phyloP scores from a whole-genome alignment of 495 filamentous ascomycete species.

The Penicillium nucicola region DNA sequence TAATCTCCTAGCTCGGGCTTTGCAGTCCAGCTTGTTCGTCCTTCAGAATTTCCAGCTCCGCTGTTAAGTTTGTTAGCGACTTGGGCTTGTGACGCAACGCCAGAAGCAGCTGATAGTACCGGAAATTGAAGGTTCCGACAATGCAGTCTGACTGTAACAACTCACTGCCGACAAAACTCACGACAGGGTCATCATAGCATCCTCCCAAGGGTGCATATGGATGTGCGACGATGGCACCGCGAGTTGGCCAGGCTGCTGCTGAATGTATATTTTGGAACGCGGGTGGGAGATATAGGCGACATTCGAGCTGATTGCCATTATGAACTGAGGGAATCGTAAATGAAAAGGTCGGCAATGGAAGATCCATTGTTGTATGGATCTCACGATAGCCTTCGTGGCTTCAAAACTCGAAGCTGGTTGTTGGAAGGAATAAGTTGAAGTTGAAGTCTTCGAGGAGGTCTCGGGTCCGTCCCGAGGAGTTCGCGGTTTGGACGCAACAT shows the following conservation, averaged over 20 bases:
- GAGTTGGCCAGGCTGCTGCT: conserved; percentile 37
- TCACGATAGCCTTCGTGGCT: not conserved
- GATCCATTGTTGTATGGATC: conserved; percentile 17
- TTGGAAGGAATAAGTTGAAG: not conserved
- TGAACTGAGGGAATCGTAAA: conserved; percentile 83
- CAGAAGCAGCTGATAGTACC: conserved; percentile 47
- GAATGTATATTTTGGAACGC: conserved; percentile 25
- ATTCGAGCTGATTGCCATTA: conserved; percentile 70
- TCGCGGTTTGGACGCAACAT: not conserved
- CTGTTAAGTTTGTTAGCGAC: conserved; percentile 37
- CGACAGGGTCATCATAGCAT: conserved; percentile 76
- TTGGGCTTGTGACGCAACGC: not conserved
- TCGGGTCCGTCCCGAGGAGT: not conserved
- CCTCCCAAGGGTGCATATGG: conserved; percentile 89
- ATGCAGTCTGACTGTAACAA: conserved; percentile 67
- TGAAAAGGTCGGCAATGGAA: conserved; percentile 57
- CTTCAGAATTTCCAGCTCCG: conserved; percentile 72
- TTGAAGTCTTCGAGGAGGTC: not conserved
- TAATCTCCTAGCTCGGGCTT: conserved; percentile 80
- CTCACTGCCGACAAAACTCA: conserved; percentile 58
- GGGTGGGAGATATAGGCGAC: conserved; percentile 73
- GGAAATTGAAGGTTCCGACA: conserved; percentile 90
- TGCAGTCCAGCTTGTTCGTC: conserved; percentile 80
- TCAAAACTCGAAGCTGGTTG: not conserved
- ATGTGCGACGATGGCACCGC: conserved; percentile 80